Base-by-base conservation (phyloP, 2,329 filamentous ascomycete species). In the Plectosphaerella plurivora region DNA sequence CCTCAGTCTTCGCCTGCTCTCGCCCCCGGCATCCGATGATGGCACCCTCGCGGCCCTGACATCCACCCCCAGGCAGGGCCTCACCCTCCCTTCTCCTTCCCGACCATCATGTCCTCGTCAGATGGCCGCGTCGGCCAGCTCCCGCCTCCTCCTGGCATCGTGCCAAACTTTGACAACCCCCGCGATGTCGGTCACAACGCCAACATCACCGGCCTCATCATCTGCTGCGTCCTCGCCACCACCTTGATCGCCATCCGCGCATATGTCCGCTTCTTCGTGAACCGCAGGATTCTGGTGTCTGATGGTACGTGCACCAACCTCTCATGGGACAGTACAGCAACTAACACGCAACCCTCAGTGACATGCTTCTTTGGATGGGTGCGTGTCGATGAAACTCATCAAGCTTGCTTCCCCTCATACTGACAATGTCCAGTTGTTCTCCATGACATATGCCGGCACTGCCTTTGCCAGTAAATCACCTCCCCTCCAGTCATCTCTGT, bases 111-210 rank as follows among this genome's bases (percentile, higher is more conserved):
- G 28, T 33, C 28, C 28, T 33, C 28, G 4, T 8, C 16, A 2
- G 41, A 44, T 20, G 41, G 41, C 15, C 41, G 41, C 5, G 41
- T 44, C 11, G 41, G 41, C 16, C 41, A 44, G 41, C 22, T 44
- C 41, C 41, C 41, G 41, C 41, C 35, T 8, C 41, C 41, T 4
- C 70, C 62, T 60, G 54, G 70, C 52, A 58, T 62, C 9, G 58
- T 85, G 37, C 87, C 88, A 18, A 84, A 57, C 46, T 57, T 57
- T 42, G 37, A 50, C 25, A 20, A 50, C 15, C 55, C 55, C 33
- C 53, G 50, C 5, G 55, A 57, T 48, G 53, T 33, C 35, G 35
- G 51, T 3, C 46, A 47, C 25, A 41, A 15, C 22, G 11, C 45
- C n/a, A 51, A 55, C 49, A 25, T 42, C 20, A 46, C 45, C 20